Percentiles rank a stretch among this genome's conserved stretches.
phyloP scores from a whole-genome alignment of 768 basidiomycete species.

The Strobilomyces confusus region DNA sequence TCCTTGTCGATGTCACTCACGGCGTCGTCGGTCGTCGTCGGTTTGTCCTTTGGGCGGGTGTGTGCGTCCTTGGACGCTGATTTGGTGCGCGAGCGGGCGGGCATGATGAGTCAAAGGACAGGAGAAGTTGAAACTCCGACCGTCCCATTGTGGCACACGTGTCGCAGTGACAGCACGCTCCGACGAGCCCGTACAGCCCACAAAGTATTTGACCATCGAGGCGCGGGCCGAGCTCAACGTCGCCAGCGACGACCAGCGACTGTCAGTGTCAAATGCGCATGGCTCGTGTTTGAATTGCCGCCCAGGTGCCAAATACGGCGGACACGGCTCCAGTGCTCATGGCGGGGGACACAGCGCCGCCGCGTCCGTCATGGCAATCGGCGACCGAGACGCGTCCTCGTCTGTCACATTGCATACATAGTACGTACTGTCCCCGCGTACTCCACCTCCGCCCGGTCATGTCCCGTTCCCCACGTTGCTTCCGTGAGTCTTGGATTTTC shows the following conservation, averaged over 20 bases:
- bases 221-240: slow-evolving; percentile 5
- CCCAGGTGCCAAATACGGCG: slow-evolving; percentile 13
- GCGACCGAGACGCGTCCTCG: slow-evolving; percentile 6
- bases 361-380: neutral
- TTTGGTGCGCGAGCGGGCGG: slow-evolving; percentile 44
- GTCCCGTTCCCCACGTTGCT: slow-evolving; percentile 18
- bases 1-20: slow-evolving; percentile 31
- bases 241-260: neutral
- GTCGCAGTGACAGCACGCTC: too few species aligned
- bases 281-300: slow-evolving; percentile 15
- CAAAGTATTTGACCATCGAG: neutral
- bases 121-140: slow-evolving; percentile 32
- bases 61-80: slow-evolving; percentile 21
- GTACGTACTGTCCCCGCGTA: slow-evolving; percentile 1
- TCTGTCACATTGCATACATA: slow-evolving; percentile 14
- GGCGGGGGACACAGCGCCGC: neutral
- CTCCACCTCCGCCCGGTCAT: slow-evolving; percentile 17
- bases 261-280: slow-evolving; percentile 14
- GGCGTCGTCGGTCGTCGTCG: slow-evolving; percentile 12
- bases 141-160: slow-evolving; percentile 21
- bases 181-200: too few species aligned
- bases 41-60: slow-evolving; percentile 19
- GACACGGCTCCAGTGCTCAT: neutral
- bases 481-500: slow-evolving; percentile 12
- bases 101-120: slow-evolving; percentile 37